Base-by-base conservation (phyloP, 1,139 yeast species). In the Yamadazyma epiphylla region DNA sequence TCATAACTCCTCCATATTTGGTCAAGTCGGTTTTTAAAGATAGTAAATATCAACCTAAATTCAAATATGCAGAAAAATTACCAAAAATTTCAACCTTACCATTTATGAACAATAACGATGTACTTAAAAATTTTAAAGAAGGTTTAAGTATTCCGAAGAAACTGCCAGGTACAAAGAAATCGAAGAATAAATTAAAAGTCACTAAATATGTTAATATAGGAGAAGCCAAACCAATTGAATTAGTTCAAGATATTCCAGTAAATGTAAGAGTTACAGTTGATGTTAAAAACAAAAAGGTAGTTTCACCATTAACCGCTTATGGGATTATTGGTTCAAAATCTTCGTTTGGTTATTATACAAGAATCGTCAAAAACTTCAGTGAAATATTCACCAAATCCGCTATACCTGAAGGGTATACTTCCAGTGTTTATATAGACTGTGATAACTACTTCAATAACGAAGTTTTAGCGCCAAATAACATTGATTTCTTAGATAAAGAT, bases 241-340 rank as follows among this genome's bases (percentile, higher is more conserved):
- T 88, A 35, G 64, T 70, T 3, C 77, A 75, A 37, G 78, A 79
- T 38, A 79, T 86, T 2, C 95, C 95, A 1, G 73, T 77, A 1
- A 79, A 83, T 45, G 85, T 83, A 5, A 61, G 95, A 42, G 95
- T 88, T 5, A 85, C 95, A 0, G 87, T 88, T 1, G 88, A 88
- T 48, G 48, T 76, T 19, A 64, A 74, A 32, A 72, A 72, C 19
- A 70, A 69, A 34, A 72, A 71, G 33, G 74, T 86, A 5, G 94
- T 85, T 0, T 74, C 89, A 1, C 88, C 94, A 4, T 44, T 60
- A 12, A 77, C 74, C 29, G 95, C 94, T 0, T 86, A 85, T 49
- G 85, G 84, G 1, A 46, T 57, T 4, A 58, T 64, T 4, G 88
- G 88, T 0, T 70, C 74, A 22, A 70, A 70, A 38, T 64, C 76